Conservation (phyloP, 2,329 filamentous ascomycete species). For the Byssothecium circinans region DNA sequence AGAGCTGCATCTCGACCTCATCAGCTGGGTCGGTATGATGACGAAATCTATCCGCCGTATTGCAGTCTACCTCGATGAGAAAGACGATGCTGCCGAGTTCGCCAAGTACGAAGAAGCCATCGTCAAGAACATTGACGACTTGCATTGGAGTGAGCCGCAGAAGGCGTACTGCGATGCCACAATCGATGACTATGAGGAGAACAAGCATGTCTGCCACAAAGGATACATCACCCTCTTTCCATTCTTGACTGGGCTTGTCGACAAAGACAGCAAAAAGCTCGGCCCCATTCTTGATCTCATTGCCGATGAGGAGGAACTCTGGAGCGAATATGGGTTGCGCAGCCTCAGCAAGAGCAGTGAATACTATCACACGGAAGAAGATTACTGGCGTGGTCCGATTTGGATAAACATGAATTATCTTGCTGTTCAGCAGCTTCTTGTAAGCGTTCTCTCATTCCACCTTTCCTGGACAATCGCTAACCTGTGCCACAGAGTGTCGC, state of each 20-base stretch:
- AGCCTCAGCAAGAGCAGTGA: conserved; percentile 83
- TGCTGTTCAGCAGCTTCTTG: conserved; percentile 70
- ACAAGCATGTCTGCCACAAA: conserved; percentile 87
- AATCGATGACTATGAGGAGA: conserved; percentile 93
- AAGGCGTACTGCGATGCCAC: conserved; percentile 93
- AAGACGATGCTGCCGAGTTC: conserved; percentile 76
- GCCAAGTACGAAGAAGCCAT: conserved; percentile 74
- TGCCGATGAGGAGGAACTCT: conserved; percentile 80
- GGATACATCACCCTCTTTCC: conserved; percentile 94
- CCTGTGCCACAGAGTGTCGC: conserved; percentile 60
- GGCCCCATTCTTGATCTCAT: conserved; percentile 77
- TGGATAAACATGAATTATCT: conserved; percentile 99
- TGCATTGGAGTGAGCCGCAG: conserved; percentile 84
- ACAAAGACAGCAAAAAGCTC: conserved; percentile 72
- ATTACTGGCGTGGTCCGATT: conserved; percentile 94
- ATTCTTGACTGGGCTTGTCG: conserved; percentile 80
- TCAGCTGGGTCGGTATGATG: conserved; percentile 98
- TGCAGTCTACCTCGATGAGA: conserved; percentile 71
- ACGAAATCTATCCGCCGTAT: conserved; percentile 81
- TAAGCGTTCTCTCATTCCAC: conserved; percentile 46
- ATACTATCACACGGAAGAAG: conserved; percentile 87
- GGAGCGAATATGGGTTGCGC: conserved; percentile 83
- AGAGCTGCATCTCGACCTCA: conserved; percentile 91
- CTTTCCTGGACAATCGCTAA: conserved; percentile 9
- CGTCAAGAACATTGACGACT: conserved; percentile 80